Conservation (phyloP, 345 rosid species). For the Ailanthus altissimus region DNA sequence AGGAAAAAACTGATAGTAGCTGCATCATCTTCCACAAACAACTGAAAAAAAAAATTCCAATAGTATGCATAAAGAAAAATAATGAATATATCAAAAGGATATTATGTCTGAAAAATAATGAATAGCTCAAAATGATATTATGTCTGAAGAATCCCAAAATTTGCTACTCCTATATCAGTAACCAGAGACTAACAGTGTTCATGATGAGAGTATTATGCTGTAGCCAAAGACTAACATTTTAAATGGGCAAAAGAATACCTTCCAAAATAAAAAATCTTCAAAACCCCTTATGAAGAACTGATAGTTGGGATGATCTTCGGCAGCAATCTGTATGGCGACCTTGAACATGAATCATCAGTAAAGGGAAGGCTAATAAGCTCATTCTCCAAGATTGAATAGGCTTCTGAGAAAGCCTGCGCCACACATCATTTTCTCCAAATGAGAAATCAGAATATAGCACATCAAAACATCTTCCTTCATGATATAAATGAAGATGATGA, state of each 20-base stretch:
- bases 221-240: neutral
- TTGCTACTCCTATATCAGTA: neutral
- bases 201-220: neutral
- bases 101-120: neutral
- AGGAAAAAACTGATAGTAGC: neutral
- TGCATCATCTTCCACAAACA: neutral
- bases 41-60: neutral
- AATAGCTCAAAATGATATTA: neutral
- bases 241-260: constrained; percentile 22
- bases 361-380: constrained; percentile 58
- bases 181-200: neutral
- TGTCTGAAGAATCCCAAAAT: neutral
- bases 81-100: neutral
- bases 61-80: neutral
- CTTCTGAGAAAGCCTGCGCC: constrained; percentile 94
- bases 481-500: neutral
- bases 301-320: constrained; percentile 80
- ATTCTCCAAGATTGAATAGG: constrained; percentile 76
- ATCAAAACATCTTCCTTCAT: constrained; percentile 10
- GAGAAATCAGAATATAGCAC: constrained; percentile 11
- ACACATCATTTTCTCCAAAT: constrained; percentile 15
- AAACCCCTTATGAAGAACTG: constrained; percentile 28
- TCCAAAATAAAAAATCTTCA: neutral
- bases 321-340: constrained; percentile 53
- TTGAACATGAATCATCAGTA: constrained; percentile 44